Evolutionary conservation across 352 stramenopile genomes (phyloP).

Genomic region (Peronosclerospora sorghi): DNA sequence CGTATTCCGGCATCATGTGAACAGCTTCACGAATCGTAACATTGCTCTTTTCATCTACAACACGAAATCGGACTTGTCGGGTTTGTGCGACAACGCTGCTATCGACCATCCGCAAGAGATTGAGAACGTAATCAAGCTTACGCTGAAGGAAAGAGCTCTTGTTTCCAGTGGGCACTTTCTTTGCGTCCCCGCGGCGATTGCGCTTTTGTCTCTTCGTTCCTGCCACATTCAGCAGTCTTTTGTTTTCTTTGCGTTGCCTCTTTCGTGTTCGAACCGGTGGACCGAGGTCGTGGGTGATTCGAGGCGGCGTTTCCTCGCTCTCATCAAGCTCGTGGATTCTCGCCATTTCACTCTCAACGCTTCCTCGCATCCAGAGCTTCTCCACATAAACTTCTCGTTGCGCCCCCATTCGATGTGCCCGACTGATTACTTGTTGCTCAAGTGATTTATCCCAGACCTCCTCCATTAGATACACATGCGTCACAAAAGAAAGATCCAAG

Average conservation of each 20-base stretch:
- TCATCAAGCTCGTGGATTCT: constrained; percentile 24
- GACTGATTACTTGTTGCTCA: constrained; percentile 91
- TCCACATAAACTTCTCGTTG: constrained; percentile 88
- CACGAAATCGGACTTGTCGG: constrained; percentile 22
- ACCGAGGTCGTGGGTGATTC: constrained; percentile 4
- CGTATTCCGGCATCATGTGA: constrained; percentile 9
- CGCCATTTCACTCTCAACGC: constrained; percentile 70
- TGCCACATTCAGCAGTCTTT: constrained; percentile 10
- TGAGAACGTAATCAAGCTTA: constrained; percentile 27
- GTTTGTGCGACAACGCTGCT: constrained; percentile 13
- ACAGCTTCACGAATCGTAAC: constrained; percentile 17
- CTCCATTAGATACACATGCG: constrained; percentile 96
- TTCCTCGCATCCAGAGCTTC: constrained; percentile 81
- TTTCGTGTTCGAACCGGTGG: constrained; percentile 7
- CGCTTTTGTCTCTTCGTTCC: constrained; percentile 17
- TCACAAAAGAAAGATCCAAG: constrained; percentile 96
- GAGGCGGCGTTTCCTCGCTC: background rate
- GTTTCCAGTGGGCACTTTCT: constrained; percentile 14
- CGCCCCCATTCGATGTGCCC: constrained; percentile 93
- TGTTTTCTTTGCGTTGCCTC: constrained; percentile 1
- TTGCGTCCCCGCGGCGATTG: background rate
- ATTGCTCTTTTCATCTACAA: constrained; percentile 18
- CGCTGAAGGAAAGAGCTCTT: constrained; percentile 22
- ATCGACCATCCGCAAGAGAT: constrained; percentile 22
- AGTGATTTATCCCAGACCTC: constrained; percentile 94